Evolutionary conservation across 306 rosid genomes (phyloP).

Genomic region (Cucumis hystrix): DNA sequence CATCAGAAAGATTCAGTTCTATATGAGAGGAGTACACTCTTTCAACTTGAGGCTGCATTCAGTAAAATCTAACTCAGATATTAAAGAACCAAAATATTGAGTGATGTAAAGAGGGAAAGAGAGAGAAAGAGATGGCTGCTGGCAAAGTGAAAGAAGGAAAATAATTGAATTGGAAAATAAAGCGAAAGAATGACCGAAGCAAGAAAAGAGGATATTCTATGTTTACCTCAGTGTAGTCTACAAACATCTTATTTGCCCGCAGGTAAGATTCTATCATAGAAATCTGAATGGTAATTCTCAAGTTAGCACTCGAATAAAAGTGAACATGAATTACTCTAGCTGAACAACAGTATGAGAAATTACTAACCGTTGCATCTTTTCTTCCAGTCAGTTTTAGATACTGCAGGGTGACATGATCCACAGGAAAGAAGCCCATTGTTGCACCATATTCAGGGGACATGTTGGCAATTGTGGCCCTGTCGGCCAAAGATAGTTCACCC

Average conservation of each 20-base stretch:
- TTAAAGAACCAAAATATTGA: background rate
- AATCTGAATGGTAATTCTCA: slow-evolving; percentile 35
- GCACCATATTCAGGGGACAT: slow-evolving; percentile 98
- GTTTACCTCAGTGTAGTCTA: slow-evolving; percentile 72
- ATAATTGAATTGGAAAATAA: no score
- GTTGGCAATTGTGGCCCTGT: slow-evolving; percentile 95
- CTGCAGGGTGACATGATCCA: slow-evolving; percentile 87
- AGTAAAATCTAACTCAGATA: background rate
- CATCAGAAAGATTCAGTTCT: slow-evolving; percentile 65
- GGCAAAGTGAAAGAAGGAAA: background rate
- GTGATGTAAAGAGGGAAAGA: background rate
- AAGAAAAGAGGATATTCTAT: background rate
- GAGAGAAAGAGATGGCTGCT: background rate
- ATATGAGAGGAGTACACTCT: slow-evolving; percentile 74
- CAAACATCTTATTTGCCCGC: slow-evolving; percentile 84
- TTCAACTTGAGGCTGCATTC: slow-evolving; percentile 61
- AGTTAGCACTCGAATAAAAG: slow-evolving; percentile 21
- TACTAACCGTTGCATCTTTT: slow-evolving; percentile 66
- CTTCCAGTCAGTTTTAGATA: slow-evolving; percentile 87
- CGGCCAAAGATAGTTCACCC: slow-evolving; percentile 78
- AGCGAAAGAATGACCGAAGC: background rate
- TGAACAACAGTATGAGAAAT: background rate
- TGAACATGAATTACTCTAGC: slow-evolving; percentile 1
- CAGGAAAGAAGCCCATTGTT: slow-evolving; percentile 98
- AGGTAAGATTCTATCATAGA: slow-evolving; percentile 69